phyloP scores from a whole-genome alignment of 495 filamentous ascomycete species.

The Talaromyces thailandensis region DNA sequence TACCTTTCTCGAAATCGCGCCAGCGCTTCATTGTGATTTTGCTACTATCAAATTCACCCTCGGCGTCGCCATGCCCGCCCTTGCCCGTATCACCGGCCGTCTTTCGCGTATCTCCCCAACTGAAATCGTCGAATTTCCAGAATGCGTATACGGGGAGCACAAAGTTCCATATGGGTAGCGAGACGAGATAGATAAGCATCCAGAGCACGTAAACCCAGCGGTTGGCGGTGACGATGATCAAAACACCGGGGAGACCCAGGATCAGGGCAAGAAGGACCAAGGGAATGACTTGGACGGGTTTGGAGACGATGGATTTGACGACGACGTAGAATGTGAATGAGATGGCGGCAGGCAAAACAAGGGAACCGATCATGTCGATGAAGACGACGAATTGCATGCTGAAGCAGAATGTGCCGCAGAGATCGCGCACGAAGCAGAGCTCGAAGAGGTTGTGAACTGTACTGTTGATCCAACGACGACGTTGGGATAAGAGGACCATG shows the following conservation, averaged over 20 bases:
- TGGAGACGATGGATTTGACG: conserved; percentile 73
- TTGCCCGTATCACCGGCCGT: conserved; percentile 81
- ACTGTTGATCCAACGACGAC: conserved; percentile 98
- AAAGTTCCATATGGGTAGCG: conserved; percentile 97
- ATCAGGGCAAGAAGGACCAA: conserved; percentile 86
- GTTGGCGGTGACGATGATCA: conserved; percentile 95
- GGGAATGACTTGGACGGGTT: conserved; percentile 85
- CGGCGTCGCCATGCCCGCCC: conserved; percentile 66
- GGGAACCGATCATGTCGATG: conserved; percentile 88
- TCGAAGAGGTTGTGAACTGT: conserved; percentile 99
- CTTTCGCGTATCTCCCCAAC: conserved; percentile 97
- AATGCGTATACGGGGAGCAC: conserved; percentile 90
- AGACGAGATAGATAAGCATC: conserved; percentile 94
- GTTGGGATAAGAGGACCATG: conserved; percentile 84
- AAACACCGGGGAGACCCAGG: conserved; percentile 82
- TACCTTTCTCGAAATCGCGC: conserved; percentile 90
- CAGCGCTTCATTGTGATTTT: conserved; percentile 99
- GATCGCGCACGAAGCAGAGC: conserved; percentile 86
- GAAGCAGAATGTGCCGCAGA: conserved; percentile 99
- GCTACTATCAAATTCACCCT: conserved; percentile 94
- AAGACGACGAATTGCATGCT: conserved; percentile 99
- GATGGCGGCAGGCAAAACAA: conserved; percentile 93
- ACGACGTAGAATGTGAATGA: conserved; percentile 95
- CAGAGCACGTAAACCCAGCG: conserved; percentile 87
- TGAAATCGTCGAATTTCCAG: conserved; percentile 99